Evolutionary conservation across 495 filamentous ascomycete species (phyloP).

Genomic region (Aspergillus incahuasiensis): DNA sequence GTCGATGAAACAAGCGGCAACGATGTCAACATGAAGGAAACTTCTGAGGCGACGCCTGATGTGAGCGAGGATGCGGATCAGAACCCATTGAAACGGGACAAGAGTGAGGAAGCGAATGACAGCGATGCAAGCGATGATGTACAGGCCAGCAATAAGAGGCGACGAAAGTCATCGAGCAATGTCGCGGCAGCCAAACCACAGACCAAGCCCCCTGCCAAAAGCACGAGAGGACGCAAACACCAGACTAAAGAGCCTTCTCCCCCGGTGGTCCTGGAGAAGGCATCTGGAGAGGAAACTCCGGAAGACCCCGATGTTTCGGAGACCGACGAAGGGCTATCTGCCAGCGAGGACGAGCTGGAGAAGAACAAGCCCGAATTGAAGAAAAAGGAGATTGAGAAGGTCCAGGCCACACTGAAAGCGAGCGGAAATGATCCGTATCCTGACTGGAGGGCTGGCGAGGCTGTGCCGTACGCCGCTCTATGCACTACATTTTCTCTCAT

Average conservation of each 20-base stretch:
- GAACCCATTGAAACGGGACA: conserved; percentile 36
- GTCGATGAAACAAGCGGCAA: conserved; percentile 40
- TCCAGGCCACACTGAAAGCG: conserved; percentile 70
- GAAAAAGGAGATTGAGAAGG: conserved; percentile 72
- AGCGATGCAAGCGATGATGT: conserved; percentile 49
- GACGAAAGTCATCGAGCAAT: conserved; percentile 25
- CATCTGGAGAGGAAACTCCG: conserved; percentile 31
- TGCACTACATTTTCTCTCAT: conserved; percentile 92
- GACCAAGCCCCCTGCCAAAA: conserved; percentile 23
- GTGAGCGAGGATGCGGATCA: conserved; percentile 23
- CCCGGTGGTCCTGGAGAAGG: conserved; percentile 27
- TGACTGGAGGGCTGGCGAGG: conserved; percentile 84
- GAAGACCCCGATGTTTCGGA: conserved; percentile 37
- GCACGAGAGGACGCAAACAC: conserved; percentile 17
- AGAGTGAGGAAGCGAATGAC: conserved; percentile 34
- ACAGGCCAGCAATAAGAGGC: conserved; percentile 45
- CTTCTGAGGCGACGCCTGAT: conserved; percentile 22
- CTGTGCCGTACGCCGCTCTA: conserved; percentile 90
- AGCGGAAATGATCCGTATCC: conserved; percentile 77
- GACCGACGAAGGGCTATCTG: conserved; percentile 48
- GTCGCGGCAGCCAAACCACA: conserved; percentile 18
- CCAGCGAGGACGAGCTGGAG: conserved; percentile 58
- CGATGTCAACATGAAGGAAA: conserved; percentile 30
- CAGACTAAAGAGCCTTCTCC: conserved; percentile 20
- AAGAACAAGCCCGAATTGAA: conserved; percentile 71